Evolutionary conservation across 768 basidiomycete species (phyloP), one percentile per base, ranked within the genome.

Genomic region (Amanita phalloides): DNA sequence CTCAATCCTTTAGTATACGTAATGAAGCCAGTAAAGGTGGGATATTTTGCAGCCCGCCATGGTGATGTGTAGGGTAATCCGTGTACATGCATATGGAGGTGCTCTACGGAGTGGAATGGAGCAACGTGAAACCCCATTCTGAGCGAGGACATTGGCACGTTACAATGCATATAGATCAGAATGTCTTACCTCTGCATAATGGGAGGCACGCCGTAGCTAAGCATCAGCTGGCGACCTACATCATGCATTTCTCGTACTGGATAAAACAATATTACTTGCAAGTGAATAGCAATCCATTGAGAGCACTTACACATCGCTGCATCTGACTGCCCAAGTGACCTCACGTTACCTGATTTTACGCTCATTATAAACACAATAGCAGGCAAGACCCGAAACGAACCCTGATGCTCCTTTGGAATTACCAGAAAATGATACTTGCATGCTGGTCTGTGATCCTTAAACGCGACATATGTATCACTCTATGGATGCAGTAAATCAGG

Each of bases 91-190:
- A 90, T 65, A 61, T 90, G 88, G 13, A 90, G 69, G 60, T 90
- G 87, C 33, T 78, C 60, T 4, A 90, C 73, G 32, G 80, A 82
- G 53, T 77, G 82, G 64, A 84, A 86, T 0, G 88, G 88, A 0
- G 87, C 84, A 49, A 89, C 85, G 61, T 90, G 87, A 60, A 89
- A 90, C 1, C 88, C 87, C 68, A 89, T 71, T 55, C 88, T 88
- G 51, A 33, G 49, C 36, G 25, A 49, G 28, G 26, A n/a, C 5
- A 7, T 32, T 35, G 20, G 37, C 36, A 25, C 23, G 28, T 30
- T 30, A 30, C 33, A 4, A 8, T 33, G 17, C n/a, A 23, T 4
- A 35, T 4, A 36, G 14, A 4, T 35, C 50, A 1, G 13, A 9
- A 33, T 23, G 23, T 23, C 26, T 11, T 56, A 82, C 84, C 70